Evolutionary conservation across 768 basidiomycete genomes (phyloP), one percentile per base, ranked within the genome.

Genomic region (Suillus americanus): DNA sequence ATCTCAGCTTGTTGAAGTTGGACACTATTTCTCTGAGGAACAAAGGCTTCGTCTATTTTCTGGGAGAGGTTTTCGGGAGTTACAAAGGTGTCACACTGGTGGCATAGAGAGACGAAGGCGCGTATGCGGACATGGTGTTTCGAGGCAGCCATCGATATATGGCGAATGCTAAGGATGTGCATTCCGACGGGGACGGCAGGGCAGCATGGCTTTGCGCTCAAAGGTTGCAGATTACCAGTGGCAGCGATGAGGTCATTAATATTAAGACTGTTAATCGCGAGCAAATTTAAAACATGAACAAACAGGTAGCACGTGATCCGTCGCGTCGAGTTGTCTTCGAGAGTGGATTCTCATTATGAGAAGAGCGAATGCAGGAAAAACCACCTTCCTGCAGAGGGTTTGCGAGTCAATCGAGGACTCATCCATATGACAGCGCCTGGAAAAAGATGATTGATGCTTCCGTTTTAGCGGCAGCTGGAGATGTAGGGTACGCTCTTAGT

Each of bases 101-200:
- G 91, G 79, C 92, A 94, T 61, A 94, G 83, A 10, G 86, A 82
- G 66, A 92, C 83, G 66, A 93, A 86, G 3, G 90, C 88, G 65
- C 89, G 88, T 79, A 92, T 80, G 77, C 79, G 82, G 48, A 62
- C 62, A 60, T 77, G 69, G 60, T 68, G 64, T 20, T 67, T 61
- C 5, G 70, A 67, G 60, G 50, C 2, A 20, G 40, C 40, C 1
- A 8, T 18, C 10, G 57, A 59, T 59, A 20, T 41, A 28, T 41
- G 25, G 18, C 33, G 12, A 54, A 54, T n/a, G 30, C 28, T 5
- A 28, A 28, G 38, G 25, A 20, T 25, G 40, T 28, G 25, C 57
- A 41, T 41, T 30, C 41, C 18, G 57, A 30, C 18, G 25, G 25
- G 41, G 57, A 30, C 40, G 40, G 40, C 38, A 28, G 28, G 28